Conservation (phyloP, 176 grass and related monocot genomes). For the Puya raimondii region DNA sequence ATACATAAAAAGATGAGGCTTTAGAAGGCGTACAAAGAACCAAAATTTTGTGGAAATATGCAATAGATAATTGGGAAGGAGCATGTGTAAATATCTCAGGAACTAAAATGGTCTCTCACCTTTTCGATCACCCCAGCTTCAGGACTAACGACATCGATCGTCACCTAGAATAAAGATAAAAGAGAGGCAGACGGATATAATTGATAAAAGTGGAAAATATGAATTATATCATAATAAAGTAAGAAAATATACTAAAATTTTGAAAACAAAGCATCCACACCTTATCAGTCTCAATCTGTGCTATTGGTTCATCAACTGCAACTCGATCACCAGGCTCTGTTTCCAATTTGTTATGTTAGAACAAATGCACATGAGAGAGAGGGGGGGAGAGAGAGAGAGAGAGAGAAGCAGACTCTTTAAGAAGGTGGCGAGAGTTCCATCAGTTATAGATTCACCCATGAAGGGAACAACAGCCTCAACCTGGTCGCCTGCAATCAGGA, state of each 20-base stretch:
- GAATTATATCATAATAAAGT: background rate
- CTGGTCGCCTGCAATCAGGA: constrained; percentile 39
- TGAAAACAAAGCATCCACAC: constrained; percentile 14
- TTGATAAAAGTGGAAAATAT: background rate
- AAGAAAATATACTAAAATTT: background rate
- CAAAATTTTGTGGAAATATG: too few relatives aligned
- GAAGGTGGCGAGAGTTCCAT: constrained; percentile 91
- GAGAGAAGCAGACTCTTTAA: constrained; percentile 63
- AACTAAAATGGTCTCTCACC: constrained; percentile 26
- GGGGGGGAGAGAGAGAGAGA: background rate
- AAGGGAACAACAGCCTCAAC: constrained; percentile 88
- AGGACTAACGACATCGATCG: constrained; percentile 86
- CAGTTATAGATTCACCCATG: constrained; percentile 99
- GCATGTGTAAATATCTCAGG: too few relatives aligned
- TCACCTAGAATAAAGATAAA: constrained; percentile 49
- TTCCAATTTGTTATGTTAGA: constrained; percentile 4
- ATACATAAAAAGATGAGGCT: too few relatives aligned
- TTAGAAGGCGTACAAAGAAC: too few relatives aligned
- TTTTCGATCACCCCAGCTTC: constrained; percentile 78
- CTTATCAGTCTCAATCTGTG: constrained; percentile 98
- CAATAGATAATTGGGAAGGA: too few relatives aligned
- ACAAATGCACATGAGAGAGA: constrained; percentile 1
- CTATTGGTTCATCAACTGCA: constrained; percentile 84
- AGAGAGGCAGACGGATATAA: background rate
- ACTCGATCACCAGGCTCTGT: constrained; percentile 88